Conservation (phyloP, 2,329 filamentous ascomycete genomes). For the Pezicula rhizophila region DNA sequence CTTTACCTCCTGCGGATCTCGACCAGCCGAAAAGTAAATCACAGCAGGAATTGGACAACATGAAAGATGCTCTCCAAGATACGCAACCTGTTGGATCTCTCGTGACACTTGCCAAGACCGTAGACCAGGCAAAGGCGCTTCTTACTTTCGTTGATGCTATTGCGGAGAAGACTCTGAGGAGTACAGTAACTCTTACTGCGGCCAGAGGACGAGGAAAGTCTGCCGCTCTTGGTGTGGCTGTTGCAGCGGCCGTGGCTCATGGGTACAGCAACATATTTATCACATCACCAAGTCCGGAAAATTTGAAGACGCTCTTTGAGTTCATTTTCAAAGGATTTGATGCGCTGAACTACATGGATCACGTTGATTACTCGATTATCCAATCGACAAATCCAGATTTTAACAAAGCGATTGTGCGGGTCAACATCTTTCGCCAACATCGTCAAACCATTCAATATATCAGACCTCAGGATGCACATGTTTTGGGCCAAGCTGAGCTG, state of each 20-base stretch:
- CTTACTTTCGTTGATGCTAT: constrained; percentile 95
- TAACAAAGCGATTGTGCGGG: constrained; percentile 96
- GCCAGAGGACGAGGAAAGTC: constrained; percentile 95
- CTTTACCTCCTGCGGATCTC: constrained; percentile 68
- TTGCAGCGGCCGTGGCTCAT: constrained; percentile 89
- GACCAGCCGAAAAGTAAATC: constrained; percentile 68
- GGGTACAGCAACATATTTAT: constrained; percentile 99
- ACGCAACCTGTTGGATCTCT: constrained; percentile 81
- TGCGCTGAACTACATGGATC: constrained; percentile 85
- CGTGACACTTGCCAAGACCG: constrained; percentile 78
- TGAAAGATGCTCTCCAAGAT: constrained; percentile 84
- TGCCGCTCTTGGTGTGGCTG: constrained; percentile 86
- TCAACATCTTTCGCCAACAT: constrained; percentile 92
- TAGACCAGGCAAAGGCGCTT: constrained; percentile 95
- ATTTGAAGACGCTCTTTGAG: constrained; percentile 96
- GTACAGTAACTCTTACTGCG: constrained; percentile 88
- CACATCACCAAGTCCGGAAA: constrained; percentile 94
- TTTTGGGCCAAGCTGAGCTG: constrained; percentile 88
- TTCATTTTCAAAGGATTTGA: constrained; percentile 99
- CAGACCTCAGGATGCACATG: constrained; percentile 90
- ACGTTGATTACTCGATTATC: constrained; percentile 95
- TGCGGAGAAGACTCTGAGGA: constrained; percentile 88
- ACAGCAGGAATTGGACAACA: constrained; percentile 70
- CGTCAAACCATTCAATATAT: constrained; percentile 99
- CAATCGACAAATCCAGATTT: constrained; percentile 98